A percentile compares a stretch with the other conserved stretches of the same genome.
Conservation (phyloP, 352 stramenopile genomes). For the Phytophthora citricola region DNA sequence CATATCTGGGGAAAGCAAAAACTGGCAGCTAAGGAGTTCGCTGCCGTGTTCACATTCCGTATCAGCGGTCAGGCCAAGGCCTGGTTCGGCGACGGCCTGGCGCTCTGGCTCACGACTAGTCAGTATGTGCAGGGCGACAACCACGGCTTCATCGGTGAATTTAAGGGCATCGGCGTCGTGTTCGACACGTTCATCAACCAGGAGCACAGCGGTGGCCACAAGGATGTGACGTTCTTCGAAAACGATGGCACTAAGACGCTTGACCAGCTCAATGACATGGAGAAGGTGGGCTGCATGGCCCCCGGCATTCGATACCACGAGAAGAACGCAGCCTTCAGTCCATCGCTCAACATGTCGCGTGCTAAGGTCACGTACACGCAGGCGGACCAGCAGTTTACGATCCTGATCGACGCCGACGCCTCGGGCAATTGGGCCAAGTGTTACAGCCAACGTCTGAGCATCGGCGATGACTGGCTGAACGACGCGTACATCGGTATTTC, state of each 20-base stretch:
- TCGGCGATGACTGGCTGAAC: slow-evolving; percentile 65
- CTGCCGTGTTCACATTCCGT: slow-evolving; percentile 82
- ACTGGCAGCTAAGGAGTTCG: slow-evolving; percentile 70
- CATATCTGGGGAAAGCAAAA: slow-evolving; percentile 78
- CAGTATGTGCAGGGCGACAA: slow-evolving; percentile 71
- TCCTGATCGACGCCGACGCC: slow-evolving; percentile 79
- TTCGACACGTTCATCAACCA: slow-evolving; percentile 89
- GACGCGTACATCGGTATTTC: slow-evolving; percentile 77
- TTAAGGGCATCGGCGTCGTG: slow-evolving; percentile 78
- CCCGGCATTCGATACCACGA: slow-evolving; percentile 84
- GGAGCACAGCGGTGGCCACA: slow-evolving; percentile 80
- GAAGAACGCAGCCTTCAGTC: slow-evolving; percentile 77
- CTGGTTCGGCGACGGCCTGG: slow-evolving; percentile 84
- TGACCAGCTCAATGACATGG: slow-evolving; percentile 77
- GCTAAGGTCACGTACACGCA: slow-evolving; percentile 80
- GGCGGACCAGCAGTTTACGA: slow-evolving; percentile 61
- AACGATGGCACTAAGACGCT: slow-evolving; percentile 82
- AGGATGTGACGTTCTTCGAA: slow-evolving; percentile 85
- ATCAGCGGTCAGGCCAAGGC: slow-evolving; percentile 80
- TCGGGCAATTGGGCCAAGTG: slow-evolving; percentile 79
- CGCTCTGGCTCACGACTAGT: slow-evolving; percentile 79
- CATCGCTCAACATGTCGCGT: slow-evolving; percentile 83
- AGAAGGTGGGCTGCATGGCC: slow-evolving; percentile 80
- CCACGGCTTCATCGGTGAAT: slow-evolving; percentile 81
- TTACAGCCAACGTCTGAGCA: slow-evolving; percentile 56